Base-by-base conservation (phyloP, 73 alveolate genomes). In the Loxodes magnus region DNA sequence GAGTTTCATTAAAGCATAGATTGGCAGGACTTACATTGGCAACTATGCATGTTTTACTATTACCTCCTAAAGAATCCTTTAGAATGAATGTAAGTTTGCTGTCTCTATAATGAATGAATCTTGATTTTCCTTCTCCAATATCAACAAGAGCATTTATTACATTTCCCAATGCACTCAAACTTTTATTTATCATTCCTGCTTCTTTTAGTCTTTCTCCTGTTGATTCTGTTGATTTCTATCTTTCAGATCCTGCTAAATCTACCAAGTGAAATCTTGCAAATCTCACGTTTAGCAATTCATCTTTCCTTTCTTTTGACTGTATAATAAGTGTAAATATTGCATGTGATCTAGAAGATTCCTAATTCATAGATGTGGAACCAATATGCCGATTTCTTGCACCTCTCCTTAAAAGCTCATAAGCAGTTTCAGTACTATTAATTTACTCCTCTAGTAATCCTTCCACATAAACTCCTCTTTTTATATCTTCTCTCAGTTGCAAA, bases 211-310 rank as follows among this genome's bases (percentile, higher is more conserved):
- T 70, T 38, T 93, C 96, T 2, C 97, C 98, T 6, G 52, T 71
- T 14, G 96, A 90, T 16, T 82, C 88, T 16, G 94, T 69, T 16
- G 77, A 48, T 70, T 90, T 81, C 46, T 84, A 84, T 10, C 97
- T 80, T 56, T 94, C 99, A 15, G 95, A 75, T 16, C 98, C 98
- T 5, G 99, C 99, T 17, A 94, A 63, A 68, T 92, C 98, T 16
- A 94, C 87, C 41, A 94, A 70, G 60, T 94, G 92, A 51, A 94
- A 86, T 63, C 84, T 71, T 22, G 93, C 54, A 24, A 59, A 71
- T 63, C 46, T 64, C 19, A 38, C 44, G 29, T n/a, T 23, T n/a
- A 25, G 23, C 4, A 26, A 24, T 5, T 51, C 55, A 27, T 24
- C 46, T 52, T 20, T 10, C 43, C 43, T 55, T 5, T 41, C 58